These are phyloP conservation scores for Aspergillus hancockii DNA, from an alignment of 495 filamentous ascomycete species.

Conservation along the genomic window DNA sequence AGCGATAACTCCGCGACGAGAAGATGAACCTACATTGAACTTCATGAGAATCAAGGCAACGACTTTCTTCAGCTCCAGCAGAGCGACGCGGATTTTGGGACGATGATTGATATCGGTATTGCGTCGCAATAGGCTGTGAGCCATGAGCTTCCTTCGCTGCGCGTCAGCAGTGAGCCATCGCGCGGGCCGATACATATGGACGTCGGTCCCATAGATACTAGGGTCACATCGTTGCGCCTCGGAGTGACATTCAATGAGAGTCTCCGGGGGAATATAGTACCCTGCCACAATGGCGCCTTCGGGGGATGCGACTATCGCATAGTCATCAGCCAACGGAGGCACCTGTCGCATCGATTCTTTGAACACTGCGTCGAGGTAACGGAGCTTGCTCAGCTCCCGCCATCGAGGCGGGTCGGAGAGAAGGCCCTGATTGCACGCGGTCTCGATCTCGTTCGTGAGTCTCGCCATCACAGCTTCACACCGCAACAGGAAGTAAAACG, in stretches of 20 bases:
- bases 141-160: constrained; percentile 11
- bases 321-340: constrained; percentile 18
- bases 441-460: constrained; percentile 19
- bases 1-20: neutral
- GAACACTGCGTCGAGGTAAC: constrained; percentile 24
- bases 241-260: constrained; percentile 25
- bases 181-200: constrained; percentile 50
- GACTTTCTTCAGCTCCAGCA: constrained; percentile 26
- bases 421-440: neutral
- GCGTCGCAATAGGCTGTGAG: constrained; percentile 14
- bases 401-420: constrained; percentile 6
- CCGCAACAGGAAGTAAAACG: constrained; percentile 11
- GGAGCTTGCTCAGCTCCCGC: constrained; percentile 15
- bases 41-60: constrained; percentile 17
- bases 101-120: neutral
- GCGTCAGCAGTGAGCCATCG: constrained; percentile 42
- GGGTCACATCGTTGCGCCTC: constrained; percentile 29
- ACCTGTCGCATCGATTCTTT: constrained; percentile 39
- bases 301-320: constrained; percentile 30
- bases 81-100: constrained; percentile 10
- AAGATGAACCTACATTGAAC: constrained; percentile 19
- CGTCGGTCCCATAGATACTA: constrained; percentile 49
- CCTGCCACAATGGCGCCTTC: constrained; percentile 17
- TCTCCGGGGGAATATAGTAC: constrained; percentile 26
- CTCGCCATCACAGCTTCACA: constrained; percentile 3